Evolutionary conservation across 495 filamentous ascomycete species (phyloP).

Genomic region (Cetradonia linearis): DNA sequence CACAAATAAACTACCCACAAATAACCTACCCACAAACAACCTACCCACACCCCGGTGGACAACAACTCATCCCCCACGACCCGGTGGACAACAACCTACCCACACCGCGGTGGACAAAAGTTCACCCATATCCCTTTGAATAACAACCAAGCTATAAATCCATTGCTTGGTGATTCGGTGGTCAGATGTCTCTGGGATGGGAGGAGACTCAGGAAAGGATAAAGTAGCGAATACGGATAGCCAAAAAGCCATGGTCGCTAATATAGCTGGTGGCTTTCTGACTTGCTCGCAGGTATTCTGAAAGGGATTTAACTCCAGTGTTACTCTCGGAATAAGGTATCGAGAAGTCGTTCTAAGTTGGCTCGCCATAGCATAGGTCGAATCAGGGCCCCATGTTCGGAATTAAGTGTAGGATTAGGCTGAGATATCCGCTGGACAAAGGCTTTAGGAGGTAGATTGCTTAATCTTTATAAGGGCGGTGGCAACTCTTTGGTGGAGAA

Average conservation of each 20-base stretch:
- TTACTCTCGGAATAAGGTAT: conserved; percentile 5
- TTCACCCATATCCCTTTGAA: conserved; percentile 7
- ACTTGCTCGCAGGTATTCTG: neutral
- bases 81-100: conserved; percentile 3
- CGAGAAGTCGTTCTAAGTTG: conserved; percentile 3
- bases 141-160: conserved; percentile 1
- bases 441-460: conserved; percentile 7
- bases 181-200: conserved; percentile 4
- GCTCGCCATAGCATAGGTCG: conserved; percentile 1
- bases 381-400: conserved; percentile 7
- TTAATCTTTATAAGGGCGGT: neutral
- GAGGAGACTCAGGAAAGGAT: conserved; percentile 6
- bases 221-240: conserved; percentile 5
- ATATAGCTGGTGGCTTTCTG: conserved; percentile 5
- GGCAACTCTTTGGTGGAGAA: neutral
- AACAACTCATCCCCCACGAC: neutral
- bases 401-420: conserved; percentile 6
- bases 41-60: conserved; percentile 4
- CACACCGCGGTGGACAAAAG: conserved; percentile 7
- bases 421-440: conserved; percentile 7
- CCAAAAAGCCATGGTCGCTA: conserved; percentile 2
- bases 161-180: conserved; percentile 3
- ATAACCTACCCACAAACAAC: no score
- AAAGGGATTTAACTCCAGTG: conserved; percentile 6
- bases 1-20: no score